Evolutionary conservation across 2,329 filamentous ascomycete genomes (phyloP).

Genomic region (Fusarium continuum): DNA sequence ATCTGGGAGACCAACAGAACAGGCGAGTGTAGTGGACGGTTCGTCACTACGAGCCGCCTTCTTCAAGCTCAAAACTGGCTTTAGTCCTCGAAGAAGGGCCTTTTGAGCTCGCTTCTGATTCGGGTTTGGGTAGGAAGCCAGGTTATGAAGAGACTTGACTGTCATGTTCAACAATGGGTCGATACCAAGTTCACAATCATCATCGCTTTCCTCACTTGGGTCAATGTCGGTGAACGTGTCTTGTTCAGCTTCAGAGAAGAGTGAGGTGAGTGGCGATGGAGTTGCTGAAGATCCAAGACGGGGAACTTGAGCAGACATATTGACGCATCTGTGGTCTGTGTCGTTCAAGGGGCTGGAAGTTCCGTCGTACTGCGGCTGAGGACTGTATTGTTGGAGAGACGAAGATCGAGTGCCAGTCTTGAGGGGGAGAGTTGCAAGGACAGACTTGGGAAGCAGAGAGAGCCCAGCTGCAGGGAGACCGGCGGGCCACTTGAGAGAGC

Average conservation of each 20-base stretch:
- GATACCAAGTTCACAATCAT: conserved; percentile 43
- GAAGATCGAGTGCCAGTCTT: conserved; percentile 35
- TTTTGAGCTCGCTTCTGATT: conserved; percentile 62
- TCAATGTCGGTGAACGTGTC: conserved; percentile 33
- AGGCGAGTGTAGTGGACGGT: conserved; percentile 10
- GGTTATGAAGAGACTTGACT: conserved; percentile 60
- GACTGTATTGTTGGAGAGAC: conserved; percentile 55
- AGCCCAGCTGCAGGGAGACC: conserved; percentile 45
- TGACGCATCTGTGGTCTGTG: conserved; percentile 38
- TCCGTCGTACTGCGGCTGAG: conserved; percentile 64
- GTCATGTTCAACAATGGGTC: conserved; percentile 51
- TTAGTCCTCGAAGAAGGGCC: conserved; percentile 51
- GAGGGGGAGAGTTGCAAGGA: conserved; percentile 50
- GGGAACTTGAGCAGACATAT: conserved; percentile 42
- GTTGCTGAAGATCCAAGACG: conserved; percentile 44
- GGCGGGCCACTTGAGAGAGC: conserved; percentile 54
- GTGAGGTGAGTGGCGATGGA: conserved; percentile 29
- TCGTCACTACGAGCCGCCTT: conserved; percentile 16
- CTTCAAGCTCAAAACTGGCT: conserved; percentile 32
- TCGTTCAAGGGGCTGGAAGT: conserved; percentile 54
- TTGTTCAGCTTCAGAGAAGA: conserved; percentile 27
- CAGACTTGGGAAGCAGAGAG: conserved; percentile 50
- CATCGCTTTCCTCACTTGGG: conserved; percentile 44
- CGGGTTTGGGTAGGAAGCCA: conserved; percentile 66
- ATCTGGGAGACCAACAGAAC: conserved; percentile 11